Percentiles rank a stretch among this genome's conserved stretches.
Conservation (phyloP, 306 rosid genomes). For the Quercus robur region DNA sequence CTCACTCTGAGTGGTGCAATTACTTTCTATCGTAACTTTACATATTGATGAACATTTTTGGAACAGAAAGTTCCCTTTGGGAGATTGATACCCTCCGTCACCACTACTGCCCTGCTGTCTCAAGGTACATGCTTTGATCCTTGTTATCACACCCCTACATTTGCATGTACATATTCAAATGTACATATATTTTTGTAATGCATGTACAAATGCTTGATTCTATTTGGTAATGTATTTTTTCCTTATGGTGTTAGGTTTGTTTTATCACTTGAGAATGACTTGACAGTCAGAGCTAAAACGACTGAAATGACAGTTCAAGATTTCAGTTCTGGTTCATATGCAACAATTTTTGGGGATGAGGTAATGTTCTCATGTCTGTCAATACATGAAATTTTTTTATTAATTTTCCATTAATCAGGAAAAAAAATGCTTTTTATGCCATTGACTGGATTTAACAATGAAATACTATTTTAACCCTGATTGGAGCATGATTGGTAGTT, state of each 20-base stretch:
- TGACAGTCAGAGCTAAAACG: conserved; percentile 85
- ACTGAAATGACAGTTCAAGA: conserved; percentile 69
- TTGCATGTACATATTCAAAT: background rate
- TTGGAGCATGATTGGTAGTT: background rate
- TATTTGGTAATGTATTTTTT: background rate
- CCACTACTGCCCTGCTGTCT: conserved; percentile 90
- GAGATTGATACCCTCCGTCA: conserved; percentile 80
- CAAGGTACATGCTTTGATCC: conserved; percentile 51
- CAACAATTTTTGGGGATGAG: conserved; percentile 89
- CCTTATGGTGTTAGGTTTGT: conserved; percentile 50
- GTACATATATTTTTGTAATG: background rate
- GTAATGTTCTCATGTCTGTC: conserved; percentile 27
- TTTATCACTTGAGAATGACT: conserved; percentile 85
- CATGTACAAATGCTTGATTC: background rate
- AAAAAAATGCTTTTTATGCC: background rate
- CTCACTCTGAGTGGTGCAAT: background rate
- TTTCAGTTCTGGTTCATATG: conserved; percentile 78
- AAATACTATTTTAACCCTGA: background rate
- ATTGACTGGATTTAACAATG: background rate
- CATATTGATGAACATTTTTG: conserved; percentile 31
- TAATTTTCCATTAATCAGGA: background rate
- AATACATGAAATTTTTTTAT: background rate
- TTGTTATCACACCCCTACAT: background rate
- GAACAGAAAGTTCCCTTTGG: conserved; percentile 93
- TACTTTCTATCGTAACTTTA: conserved; percentile 2